Evolutionary conservation across 306 rosid species (phyloP), one percentile per base, ranked within the genome.

Genomic region (Trifolium fragiferum): DNA sequence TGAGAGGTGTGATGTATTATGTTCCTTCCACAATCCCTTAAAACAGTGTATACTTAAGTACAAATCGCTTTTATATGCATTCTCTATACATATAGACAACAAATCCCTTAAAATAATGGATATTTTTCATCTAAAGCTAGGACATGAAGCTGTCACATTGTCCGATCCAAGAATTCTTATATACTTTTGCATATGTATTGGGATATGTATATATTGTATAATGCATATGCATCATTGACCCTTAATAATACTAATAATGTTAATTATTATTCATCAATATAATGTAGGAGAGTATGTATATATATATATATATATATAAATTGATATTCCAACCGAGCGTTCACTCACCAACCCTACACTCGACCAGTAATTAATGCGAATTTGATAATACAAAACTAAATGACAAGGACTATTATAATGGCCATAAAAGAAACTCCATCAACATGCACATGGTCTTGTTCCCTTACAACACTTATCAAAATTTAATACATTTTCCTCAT

Each of bases 371-470:
- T 80, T 82, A 80, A 81, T 71, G 73, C 76, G 65, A 54, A 81
- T 82, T 72, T 79, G 71, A 77, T 70, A 70, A 75, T 71, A 73
- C 64, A 80, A 82, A 78, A 14, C 51, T 67, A 69, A 66, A 66
- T 57, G 86, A 73, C 85, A 76, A 85, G 60, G 85, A 70, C 72
- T 41, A 65, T 7, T 10, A 44, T 67, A 78, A 79, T 71, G 88
- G 89, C 73, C 89, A 83, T 77, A 8, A 87, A 80, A 44, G 76
- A 78, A 70, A 78, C 66, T 83, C 85, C 88, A 86, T 87, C 70
- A 87, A 85, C 86, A 84, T 73, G 82, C 98, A 93, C 98, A 89
- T 90, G 98, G 87, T 66, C 78, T 2, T 93, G 98, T 93, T 88
- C 97, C 98, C 92, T 84, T 74, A 11, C n/a, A 66, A 76, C 74